Evolutionary conservation across 2,329 filamentous ascomycete genomes (phyloP).

Genomic region (Fusarium burgessii): DNA sequence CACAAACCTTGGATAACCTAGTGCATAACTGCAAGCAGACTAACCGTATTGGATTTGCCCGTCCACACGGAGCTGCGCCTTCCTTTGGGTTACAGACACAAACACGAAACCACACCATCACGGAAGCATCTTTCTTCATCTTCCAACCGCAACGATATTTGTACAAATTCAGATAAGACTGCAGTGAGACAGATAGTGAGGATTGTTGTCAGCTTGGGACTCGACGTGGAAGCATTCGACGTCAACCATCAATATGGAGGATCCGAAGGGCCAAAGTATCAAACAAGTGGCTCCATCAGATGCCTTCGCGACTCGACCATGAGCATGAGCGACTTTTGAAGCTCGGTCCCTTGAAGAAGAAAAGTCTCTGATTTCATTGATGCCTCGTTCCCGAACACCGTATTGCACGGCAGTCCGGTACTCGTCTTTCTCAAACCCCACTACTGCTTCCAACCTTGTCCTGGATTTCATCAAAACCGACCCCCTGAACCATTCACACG

Average conservation of each 20-base stretch:
- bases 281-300: neutral
- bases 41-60: neutral
- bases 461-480: slow-evolving; percentile 25
- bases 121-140: slow-evolving; percentile 25
- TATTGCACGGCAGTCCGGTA: neutral
- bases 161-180: too few species aligned
- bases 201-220: slow-evolving; percentile 5
- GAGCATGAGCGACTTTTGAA: slow-evolving; percentile 1
- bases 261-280: neutral
- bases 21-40: slow-evolving; percentile 8
- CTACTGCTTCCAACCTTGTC: slow-evolving; percentile 28
- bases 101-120: slow-evolving; percentile 40
- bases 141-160: slow-evolving; percentile 6
- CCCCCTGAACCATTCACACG: slow-evolving; percentile 25
- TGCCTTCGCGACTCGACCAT: neutral
- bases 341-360: slow-evolving; percentile 7
- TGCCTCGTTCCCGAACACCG: slow-evolving; percentile 37
- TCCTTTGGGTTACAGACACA: slow-evolving; percentile 15
- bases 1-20: slow-evolving; percentile 1
- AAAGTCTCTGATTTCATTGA: slow-evolving; percentile 26
- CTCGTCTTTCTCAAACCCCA: slow-evolving; percentile 5
- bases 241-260: neutral
- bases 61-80: neutral
- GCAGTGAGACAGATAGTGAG: neutral
- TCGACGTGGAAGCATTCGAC: neutral